Conservation (phyloP, 768 basidiomycete species). For the Panus rudis region DNA sequence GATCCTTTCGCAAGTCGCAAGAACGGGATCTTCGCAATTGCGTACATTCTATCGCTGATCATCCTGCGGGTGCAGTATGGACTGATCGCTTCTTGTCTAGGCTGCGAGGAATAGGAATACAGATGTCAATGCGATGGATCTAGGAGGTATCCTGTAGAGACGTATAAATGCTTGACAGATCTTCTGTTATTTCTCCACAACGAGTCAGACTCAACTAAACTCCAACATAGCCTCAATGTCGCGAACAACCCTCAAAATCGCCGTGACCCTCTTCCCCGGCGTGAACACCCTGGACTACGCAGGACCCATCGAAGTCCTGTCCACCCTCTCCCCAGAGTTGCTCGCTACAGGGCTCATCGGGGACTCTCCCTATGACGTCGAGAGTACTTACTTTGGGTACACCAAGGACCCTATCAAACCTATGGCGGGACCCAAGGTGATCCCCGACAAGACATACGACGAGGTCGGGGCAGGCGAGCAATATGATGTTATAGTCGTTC, state of each 20-base stretch:
- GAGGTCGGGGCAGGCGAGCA: conserved; percentile 7
- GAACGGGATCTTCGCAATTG: too few relatives aligned
- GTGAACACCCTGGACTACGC: conserved; percentile 26
- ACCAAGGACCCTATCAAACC: conserved; percentile 15
- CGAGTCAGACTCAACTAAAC: too few relatives aligned
- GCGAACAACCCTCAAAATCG: conserved; percentile 11
- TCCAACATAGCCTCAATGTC: too few relatives aligned
- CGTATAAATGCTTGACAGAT: too few relatives aligned
- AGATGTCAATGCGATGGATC: too few relatives aligned
- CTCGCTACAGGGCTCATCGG: background rate
- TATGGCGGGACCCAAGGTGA: conserved; percentile 11
- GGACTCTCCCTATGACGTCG: conserved; percentile 5
- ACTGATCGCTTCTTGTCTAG: too few relatives aligned
- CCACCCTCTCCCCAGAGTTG: conserved; percentile 8
- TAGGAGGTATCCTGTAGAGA: too few relatives aligned
- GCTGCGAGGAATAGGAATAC: too few relatives aligned
- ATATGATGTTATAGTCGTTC: conserved; percentile 13
- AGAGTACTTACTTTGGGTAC: conserved; percentile 15
- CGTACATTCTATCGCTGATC: too few relatives aligned
- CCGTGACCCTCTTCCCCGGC: conserved; percentile 27
- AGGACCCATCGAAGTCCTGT: conserved; percentile 27
- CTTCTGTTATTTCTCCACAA: too few relatives aligned
- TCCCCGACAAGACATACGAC: conserved; percentile 9
- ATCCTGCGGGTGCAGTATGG: too few relatives aligned
- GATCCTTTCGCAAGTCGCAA: too few relatives aligned